Conservation (phyloP, 495 filamentous ascomycete species). For the Annulohypoxylon nitens region DNA sequence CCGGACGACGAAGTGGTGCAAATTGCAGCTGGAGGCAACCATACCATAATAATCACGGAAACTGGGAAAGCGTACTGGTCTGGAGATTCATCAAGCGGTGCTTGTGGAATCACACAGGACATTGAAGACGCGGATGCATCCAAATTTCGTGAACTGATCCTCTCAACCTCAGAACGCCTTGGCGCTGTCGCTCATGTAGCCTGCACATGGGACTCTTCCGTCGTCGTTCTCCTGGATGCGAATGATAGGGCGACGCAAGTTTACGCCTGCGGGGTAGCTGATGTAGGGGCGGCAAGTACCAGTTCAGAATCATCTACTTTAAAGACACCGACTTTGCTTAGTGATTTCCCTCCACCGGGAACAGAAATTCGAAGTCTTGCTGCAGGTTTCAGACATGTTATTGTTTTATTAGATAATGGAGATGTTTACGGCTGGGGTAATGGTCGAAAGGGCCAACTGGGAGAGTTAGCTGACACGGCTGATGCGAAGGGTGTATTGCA, state of each 20-base stretch:
- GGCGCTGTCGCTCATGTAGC: conserved; percentile 57
- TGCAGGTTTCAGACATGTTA: conserved; percentile 81
- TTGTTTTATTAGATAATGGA: conserved; percentile 79
- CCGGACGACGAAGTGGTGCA: conserved; percentile 40
- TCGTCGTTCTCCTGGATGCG: conserved; percentile 65
- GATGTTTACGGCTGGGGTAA: conserved; percentile 90
- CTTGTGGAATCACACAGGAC: conserved; percentile 59
- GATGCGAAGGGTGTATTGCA: conserved; percentile 58
- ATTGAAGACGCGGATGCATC: conserved; percentile 21
- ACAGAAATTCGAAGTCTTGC: conserved; percentile 68
- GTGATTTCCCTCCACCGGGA: conserved; percentile 70
- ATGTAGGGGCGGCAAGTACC: conserved; percentile 34
- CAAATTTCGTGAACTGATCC: conserved; percentile 46
- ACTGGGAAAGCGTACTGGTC: conserved; percentile 70
- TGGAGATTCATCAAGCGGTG: conserved; percentile 71
- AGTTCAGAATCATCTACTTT: neutral
- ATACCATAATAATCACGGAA: conserved; percentile 77
- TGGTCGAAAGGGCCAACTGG: conserved; percentile 86
- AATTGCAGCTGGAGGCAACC: conserved; percentile 85
- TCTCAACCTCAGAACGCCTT: conserved; percentile 21
- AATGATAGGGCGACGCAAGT: conserved; percentile 57
- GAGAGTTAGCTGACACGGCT: conserved; percentile 55
- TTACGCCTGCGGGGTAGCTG: conserved; percentile 69
- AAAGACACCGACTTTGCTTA: conserved; percentile 53
- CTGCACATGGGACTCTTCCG: conserved; percentile 81